Conservation (phyloP, 441 rosid genomes). For the Cnidoscolus chayamansa region DNA sequence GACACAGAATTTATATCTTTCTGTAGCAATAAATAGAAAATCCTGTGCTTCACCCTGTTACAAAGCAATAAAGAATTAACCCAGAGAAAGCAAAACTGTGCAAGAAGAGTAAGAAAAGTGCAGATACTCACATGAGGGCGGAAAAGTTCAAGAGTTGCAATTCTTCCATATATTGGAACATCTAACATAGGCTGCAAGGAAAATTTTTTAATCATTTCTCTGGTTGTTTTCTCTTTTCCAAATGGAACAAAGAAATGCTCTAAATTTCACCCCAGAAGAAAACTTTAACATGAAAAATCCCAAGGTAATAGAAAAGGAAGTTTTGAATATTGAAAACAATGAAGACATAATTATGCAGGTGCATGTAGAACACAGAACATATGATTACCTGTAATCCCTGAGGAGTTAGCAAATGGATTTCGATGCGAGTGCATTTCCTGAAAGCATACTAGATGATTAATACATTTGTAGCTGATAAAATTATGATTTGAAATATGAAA, state of each 20-base stretch:
- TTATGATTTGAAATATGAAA: neutral
- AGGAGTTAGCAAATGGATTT: conserved; percentile 83
- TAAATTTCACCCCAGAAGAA: neutral
- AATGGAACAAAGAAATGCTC: neutral
- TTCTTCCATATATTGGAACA: conserved; percentile 95
- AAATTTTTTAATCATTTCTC: conserved; percentile 2
- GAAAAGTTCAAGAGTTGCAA: conserved; percentile 89
- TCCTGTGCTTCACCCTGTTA: conserved; percentile 89
- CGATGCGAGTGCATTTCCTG: conserved; percentile 98
- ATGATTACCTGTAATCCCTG: conserved; percentile 81
- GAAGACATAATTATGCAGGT: neutral
- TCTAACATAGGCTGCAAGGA: conserved; percentile 88
- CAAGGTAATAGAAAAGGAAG: neutral
- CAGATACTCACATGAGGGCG: conserved; percentile 79
- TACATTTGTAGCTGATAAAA: neutral
- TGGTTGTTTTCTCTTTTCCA: neutral
- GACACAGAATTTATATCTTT: conserved; percentile 92
- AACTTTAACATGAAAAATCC: neutral
- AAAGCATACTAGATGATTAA: conserved; percentile 11
- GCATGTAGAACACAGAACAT: neutral
- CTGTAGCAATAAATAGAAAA: conserved; percentile 87
- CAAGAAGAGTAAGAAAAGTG: neutral
- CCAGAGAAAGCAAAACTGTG: neutral
- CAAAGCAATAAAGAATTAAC: neutral
- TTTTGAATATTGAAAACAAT: neutral